Percentiles rank a stretch among this genome's conserved stretches.
Evolutionary conservation across 164 flowering plant species (phyloP).

Genomic region (Cinnamomum chago): DNA sequence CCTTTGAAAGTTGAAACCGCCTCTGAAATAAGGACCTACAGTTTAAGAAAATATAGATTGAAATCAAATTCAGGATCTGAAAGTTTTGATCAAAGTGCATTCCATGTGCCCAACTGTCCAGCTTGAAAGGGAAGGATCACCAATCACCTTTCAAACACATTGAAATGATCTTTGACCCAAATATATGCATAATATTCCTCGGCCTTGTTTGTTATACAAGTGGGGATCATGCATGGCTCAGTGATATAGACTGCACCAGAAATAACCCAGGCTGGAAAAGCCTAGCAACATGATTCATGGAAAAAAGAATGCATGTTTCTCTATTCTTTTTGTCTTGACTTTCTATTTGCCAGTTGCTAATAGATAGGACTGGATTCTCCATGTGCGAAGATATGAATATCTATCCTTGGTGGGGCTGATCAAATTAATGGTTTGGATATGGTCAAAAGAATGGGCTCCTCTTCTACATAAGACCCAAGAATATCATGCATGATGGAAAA

Average conservation of each 20-base stretch:
- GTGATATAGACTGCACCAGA: not conserved
- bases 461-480: not conserved
- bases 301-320: not conserved
- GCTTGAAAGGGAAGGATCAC: constrained; percentile 9
- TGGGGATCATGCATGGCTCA: not conserved
- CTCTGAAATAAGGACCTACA: constrained; percentile 9
- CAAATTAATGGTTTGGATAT: not conserved
- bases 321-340: not conserved
- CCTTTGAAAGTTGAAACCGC: constrained; percentile 9
- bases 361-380: not conserved
- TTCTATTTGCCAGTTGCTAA: not conserved
- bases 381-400: not conserved
- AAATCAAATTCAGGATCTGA: constrained; percentile 27
- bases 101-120: constrained; percentile 35
- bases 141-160: not conserved
- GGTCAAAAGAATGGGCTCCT: not conserved
- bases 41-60: not conserved
- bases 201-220: not conserved
- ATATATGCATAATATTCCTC: not conserved
- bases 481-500: not conserved
- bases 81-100: constrained; percentile 19
- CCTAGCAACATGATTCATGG: not conserved
- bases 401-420: not conserved
- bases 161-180: not conserved
- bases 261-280: not conserved